These are phyloP conservation scores for Zanthoxylum bungeanum DNA, from an alignment of 345 rosid species.

Conservation along the genomic window DNA sequence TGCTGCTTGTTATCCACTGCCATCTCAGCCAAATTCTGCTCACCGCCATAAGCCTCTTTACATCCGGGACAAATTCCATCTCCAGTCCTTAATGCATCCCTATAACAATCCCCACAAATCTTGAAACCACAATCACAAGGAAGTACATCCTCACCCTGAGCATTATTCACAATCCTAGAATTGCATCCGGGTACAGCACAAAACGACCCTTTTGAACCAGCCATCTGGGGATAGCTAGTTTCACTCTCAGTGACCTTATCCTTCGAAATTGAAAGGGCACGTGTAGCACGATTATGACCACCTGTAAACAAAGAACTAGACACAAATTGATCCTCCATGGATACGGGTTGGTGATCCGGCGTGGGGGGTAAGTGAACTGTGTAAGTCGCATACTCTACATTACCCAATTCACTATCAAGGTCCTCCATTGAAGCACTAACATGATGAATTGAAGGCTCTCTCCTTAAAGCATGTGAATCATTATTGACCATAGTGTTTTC, in stretches of 20 bases:
- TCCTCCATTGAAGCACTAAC: conserved; percentile 37
- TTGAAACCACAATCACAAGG: conserved; percentile 50
- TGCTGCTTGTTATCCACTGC: background rate
- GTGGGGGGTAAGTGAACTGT: conserved; percentile 56
- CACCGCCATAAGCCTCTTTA: conserved; percentile 35
- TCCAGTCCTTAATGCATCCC: conserved; percentile 25
- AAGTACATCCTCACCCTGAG: conserved; percentile 23
- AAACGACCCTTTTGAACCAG: conserved; percentile 24
- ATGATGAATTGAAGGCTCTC: conserved; percentile 39
- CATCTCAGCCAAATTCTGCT: conserved; percentile 22
- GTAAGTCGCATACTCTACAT: conserved; percentile 37
- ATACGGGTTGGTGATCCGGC: conserved; percentile 51
- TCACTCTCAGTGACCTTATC: conserved; percentile 34
- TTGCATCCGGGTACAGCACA: conserved; percentile 45
- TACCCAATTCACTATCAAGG: conserved; percentile 43
- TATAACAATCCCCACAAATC: conserved; percentile 48
- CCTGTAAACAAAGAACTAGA: conserved; percentile 49
- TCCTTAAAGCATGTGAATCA: conserved; percentile 17
- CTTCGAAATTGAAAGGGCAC: conserved; percentile 31
- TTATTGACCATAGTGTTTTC: conserved; percentile 29
- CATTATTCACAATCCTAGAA: conserved; percentile 30
- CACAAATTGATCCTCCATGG: conserved; percentile 25
- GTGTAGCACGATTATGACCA: conserved; percentile 33
- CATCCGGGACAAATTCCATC: conserved; percentile 56
- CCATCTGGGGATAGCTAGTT: conserved; percentile 24